Conservation (phyloP, 805 yeast species). For the Candida krabiensis region DNA sequence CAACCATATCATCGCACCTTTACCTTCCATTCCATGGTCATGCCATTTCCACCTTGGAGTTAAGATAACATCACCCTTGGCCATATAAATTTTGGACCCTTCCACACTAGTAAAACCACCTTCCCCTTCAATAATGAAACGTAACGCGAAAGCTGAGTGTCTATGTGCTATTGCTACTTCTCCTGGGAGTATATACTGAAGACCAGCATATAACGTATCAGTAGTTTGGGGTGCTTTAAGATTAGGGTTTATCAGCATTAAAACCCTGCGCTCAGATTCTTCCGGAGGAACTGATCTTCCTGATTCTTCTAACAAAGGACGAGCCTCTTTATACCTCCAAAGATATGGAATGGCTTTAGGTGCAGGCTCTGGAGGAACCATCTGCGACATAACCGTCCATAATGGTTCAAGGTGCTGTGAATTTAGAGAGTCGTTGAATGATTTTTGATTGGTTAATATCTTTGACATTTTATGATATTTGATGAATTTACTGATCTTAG, state of each 20-base stretch:
- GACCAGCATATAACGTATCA: conserved; percentile 5
- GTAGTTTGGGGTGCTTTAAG: conserved; percentile 4
- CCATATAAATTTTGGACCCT: conserved; percentile 4
- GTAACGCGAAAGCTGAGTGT: conserved; percentile 4
- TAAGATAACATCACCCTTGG: conserved; percentile 3
- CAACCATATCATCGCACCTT: conserved; percentile 4
- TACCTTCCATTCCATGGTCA: conserved; percentile 4
- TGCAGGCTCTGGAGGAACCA: conserved; percentile 3
- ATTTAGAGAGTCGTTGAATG: not conserved
- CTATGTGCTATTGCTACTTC: conserved; percentile 4
- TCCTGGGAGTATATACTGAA: conserved; percentile 4
- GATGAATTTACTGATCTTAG: too few species aligned
- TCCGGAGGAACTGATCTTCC: conserved; percentile 2
- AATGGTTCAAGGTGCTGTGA: conserved; percentile 3
- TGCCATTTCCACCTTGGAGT: conserved; percentile 5
- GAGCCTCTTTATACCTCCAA: conserved; percentile 1
- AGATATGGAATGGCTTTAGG: conserved; percentile 2
- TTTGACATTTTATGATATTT: too few species aligned
- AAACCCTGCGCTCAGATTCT: conserved; percentile 2
- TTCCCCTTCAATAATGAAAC: conserved; percentile 4
- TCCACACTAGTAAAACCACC: conserved; percentile 4
- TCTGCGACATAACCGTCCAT: conserved; percentile 3
- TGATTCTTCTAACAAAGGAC: conserved; percentile 2
- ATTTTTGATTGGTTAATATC: not conserved
- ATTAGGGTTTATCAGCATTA: conserved; percentile 3